phyloP scores from a whole-genome alignment of 1,284 basidiomycete species.

The Phellinidium pouzarii region DNA sequence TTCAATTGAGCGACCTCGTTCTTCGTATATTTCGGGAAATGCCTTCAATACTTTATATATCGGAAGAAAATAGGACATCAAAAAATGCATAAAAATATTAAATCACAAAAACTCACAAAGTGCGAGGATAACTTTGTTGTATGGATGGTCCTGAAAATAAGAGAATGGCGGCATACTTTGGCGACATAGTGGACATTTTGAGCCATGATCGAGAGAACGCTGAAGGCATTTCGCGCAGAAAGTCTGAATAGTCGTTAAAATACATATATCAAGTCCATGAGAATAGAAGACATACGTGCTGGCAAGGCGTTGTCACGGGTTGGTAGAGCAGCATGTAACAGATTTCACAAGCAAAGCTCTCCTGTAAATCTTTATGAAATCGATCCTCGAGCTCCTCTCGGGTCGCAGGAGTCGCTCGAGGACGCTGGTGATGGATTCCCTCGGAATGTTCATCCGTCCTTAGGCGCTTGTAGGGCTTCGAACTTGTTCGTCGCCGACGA shows the following conservation, averaged over 20 bases:
- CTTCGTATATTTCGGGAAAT: conserved; percentile 50
- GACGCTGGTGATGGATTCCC: conserved; percentile 20
- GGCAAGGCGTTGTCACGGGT: conserved; percentile 89
- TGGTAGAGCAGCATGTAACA: conserved; percentile 81
- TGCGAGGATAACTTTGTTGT: conserved; percentile 61
- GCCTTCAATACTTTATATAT: conserved; percentile 50
- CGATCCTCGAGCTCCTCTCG: conserved; percentile 20
- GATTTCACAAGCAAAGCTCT: conserved; percentile 84
- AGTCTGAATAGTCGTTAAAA: conserved; percentile 43
- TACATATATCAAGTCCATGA: conserved; percentile 9
- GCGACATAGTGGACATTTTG: conserved; percentile 81
- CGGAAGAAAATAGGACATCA: not conserved
- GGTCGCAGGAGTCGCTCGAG: not conserved
- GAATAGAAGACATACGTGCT: conserved; percentile 60
- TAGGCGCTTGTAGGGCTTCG: conserved; percentile 3
- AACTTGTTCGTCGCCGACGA: not conserved
- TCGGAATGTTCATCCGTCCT: conserved; percentile 6
- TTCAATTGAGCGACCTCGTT: conserved; percentile 55
- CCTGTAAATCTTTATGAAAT: conserved; percentile 66
- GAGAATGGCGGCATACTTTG: conserved; percentile 66
- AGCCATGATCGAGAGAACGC: conserved; percentile 81
- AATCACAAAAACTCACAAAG: conserved; percentile 45
- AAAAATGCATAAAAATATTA: conserved; percentile 1
- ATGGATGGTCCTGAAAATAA: conserved; percentile 76
- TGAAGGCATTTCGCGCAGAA: conserved; percentile 88